phyloP scores from a whole-genome alignment of 1,284 basidiomycete species.

The Ceratobasidium sp. region DNA sequence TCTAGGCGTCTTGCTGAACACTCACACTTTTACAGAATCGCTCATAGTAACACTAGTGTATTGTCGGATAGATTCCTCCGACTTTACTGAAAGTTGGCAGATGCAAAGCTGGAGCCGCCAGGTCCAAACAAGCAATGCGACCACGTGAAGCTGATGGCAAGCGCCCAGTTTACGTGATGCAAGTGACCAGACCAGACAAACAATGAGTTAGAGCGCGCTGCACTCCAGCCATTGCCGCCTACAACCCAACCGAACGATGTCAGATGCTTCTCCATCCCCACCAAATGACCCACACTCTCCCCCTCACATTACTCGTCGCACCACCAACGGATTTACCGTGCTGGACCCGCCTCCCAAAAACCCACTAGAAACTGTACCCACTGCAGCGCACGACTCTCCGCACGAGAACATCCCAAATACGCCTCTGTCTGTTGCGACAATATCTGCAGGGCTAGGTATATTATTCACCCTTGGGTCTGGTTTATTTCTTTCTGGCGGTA shows the following conservation, averaged over 20 bases:
- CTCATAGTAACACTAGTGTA: background rate
- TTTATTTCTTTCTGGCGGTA: conserved; percentile 64
- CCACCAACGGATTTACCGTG: conserved; percentile 43
- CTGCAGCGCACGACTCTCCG: conserved; percentile 56
- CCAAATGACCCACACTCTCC: background rate
- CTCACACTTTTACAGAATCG: conserved; percentile 39
- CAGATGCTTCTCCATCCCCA: background rate
- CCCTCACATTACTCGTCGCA: conserved; percentile 22
- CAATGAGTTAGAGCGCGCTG: conserved; percentile 15
- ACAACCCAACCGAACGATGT: conserved; percentile 1
- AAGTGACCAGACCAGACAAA: background rate
- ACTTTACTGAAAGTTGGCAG: background rate
- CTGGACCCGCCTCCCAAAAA: conserved; percentile 53
- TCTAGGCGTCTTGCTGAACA: background rate
- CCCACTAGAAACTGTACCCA: conserved; percentile 69
- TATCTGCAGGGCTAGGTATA: conserved; percentile 80
- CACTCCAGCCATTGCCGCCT: background rate
- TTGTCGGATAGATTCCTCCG: background rate
- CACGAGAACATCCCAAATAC: conserved; percentile 81
- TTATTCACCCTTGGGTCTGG: conserved; percentile 69
- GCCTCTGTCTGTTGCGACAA: conserved; percentile 75
- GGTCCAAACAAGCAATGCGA: background rate
- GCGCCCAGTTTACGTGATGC: conserved; percentile 8
- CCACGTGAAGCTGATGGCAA: conserved; percentile 1
- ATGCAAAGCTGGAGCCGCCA: background rate